These are phyloP conservation scores for Plenodomus tracheiphilus DNA, from an alignment of 2,329 filamentous ascomycete genomes.

Conservation along the genomic window DNA sequence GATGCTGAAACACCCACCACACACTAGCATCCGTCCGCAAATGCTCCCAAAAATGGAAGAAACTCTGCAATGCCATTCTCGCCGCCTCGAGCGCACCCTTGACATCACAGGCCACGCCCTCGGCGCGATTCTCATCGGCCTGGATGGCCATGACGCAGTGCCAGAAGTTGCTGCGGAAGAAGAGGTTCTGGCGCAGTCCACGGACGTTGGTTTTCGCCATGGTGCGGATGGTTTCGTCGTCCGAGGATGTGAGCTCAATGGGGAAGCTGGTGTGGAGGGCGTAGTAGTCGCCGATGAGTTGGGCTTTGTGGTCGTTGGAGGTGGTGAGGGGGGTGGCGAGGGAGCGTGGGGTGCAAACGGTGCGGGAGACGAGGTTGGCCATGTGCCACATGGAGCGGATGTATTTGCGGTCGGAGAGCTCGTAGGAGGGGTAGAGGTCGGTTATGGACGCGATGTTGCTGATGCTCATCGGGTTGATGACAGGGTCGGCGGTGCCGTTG, in stretches of 20 bases:
- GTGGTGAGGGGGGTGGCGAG: conserved; percentile 72
- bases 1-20: conserved; percentile 85
- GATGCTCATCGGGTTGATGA: conserved; percentile 58
- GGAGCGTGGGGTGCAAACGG: conserved; percentile 73
- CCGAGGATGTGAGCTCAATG: conserved; percentile 69
- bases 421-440: conserved; percentile 45
- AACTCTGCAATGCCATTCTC: conserved; percentile 72
- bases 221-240: conserved; percentile 61
- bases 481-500: conserved; percentile 43
- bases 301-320: conserved; percentile 69
- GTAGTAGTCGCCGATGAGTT: conserved; percentile 70
- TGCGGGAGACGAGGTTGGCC: conserved; percentile 76
- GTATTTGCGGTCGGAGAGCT: conserved; percentile 54
- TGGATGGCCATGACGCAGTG: conserved; percentile 82
- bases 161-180: conserved; percentile 79
- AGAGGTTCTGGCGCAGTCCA: conserved; percentile 73
- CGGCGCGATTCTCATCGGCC: conserved; percentile 66
- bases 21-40: conserved; percentile 74
- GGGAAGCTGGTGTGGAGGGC: conserved; percentile 75
- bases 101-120: conserved; percentile 59
- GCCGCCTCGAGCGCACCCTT: conserved; percentile 73
- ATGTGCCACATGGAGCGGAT: conserved; percentile 78
- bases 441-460: conserved; percentile 50
- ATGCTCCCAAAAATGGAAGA: conserved; percentile 72
- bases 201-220: conserved; percentile 66